phyloP scores from a whole-genome alignment of 441 rosid species.

The Populus hybrid region DNA sequence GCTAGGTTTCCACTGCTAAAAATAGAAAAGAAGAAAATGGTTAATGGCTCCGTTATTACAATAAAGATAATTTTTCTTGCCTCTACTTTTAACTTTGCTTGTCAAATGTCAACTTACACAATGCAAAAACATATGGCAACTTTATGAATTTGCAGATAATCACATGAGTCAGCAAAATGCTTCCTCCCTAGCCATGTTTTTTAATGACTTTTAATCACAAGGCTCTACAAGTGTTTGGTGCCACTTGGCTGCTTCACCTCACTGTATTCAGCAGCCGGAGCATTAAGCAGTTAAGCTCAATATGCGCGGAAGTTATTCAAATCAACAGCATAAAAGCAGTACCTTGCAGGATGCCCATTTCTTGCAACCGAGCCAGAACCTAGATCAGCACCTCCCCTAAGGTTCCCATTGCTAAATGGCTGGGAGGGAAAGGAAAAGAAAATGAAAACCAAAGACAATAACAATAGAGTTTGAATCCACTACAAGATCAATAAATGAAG shows the following conservation, averaged over 20 bases:
- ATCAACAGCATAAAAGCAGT: constrained; percentile 15
- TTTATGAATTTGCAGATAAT: neutral
- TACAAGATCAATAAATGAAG: neutral
- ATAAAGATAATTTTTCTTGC: constrained; percentile 29
- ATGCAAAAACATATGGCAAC: neutral
- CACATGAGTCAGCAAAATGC: neutral
- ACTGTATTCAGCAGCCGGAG: neutral
- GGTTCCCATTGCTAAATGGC: constrained; percentile 34
- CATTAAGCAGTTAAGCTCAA: neutral
- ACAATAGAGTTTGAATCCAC: neutral
- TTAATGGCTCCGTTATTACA: neutral
- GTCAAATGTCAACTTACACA: constrained; percentile 21
- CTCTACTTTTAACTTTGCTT: constrained; percentile 43
- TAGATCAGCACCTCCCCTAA: constrained; percentile 50
- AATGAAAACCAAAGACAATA: constrained; percentile 6
- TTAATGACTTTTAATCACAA: constrained; percentile 45
- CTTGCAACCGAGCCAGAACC: constrained; percentile 47
- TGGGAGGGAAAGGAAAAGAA: constrained; percentile 14
- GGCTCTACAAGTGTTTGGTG: neutral
- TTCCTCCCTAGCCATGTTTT: neutral
- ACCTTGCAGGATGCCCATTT: constrained; percentile 54
- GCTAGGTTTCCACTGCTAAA: neutral
- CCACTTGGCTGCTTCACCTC: neutral
- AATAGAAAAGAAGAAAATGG: neutral
- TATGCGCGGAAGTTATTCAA: constrained; percentile 1